Percentiles rank a stretch among this genome's conserved stretches.
phyloP scores from a whole-genome alignment of 257 asterid genomes.

The Salvia miltiorrhiza region DNA sequence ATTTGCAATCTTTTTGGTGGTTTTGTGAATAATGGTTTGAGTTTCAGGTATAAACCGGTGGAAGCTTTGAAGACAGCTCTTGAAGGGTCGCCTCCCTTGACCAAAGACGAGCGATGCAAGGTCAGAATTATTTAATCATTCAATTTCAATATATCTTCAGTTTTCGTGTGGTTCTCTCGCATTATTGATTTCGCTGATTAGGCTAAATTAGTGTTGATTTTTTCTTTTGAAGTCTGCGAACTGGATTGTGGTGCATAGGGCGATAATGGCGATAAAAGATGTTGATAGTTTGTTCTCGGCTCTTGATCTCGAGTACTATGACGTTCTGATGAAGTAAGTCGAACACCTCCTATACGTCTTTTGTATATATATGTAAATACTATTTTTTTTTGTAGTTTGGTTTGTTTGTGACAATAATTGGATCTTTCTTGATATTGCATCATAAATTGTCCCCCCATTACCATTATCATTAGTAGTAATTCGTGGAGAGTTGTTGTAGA shows the following conservation, averaged over 20 bases:
- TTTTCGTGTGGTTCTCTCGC: not conserved
- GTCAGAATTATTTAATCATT: slow-evolving; percentile 28
- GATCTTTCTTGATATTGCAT: slow-evolving; percentile 16
- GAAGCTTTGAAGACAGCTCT: slow-evolving; percentile 97
- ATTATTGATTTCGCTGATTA: not conserved
- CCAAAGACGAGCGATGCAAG: slow-evolving; percentile 98
- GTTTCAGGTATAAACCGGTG: slow-evolving; percentile 87
- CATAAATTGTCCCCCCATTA: not conserved
- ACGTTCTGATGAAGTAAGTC: slow-evolving; percentile 92
- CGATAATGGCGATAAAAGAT: slow-evolving; percentile 95
- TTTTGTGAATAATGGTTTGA: not conserved
- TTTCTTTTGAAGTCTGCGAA: slow-evolving; percentile 64
- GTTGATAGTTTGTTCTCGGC: slow-evolving; percentile 86
- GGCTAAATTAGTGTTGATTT: slow-evolving; percentile 20
- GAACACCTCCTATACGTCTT: not conserved
- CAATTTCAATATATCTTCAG: not conserved
- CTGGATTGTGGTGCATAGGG: slow-evolving; percentile 98
- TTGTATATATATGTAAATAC: not conserved
- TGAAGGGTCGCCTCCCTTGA: slow-evolving; percentile 92
- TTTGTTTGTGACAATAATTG: not conserved
- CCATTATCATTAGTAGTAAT: not conserved
- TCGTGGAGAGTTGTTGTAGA: too few species aligned
- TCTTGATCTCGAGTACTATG: slow-evolving; percentile 91
- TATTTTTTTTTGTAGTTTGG: too few species aligned
- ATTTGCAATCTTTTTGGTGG: not conserved